These are phyloP conservation scores for Cordyceps pruinosa DNA, from an alignment of 2,329 filamentous ascomycete genomes.

Conservation along the genomic window DNA sequence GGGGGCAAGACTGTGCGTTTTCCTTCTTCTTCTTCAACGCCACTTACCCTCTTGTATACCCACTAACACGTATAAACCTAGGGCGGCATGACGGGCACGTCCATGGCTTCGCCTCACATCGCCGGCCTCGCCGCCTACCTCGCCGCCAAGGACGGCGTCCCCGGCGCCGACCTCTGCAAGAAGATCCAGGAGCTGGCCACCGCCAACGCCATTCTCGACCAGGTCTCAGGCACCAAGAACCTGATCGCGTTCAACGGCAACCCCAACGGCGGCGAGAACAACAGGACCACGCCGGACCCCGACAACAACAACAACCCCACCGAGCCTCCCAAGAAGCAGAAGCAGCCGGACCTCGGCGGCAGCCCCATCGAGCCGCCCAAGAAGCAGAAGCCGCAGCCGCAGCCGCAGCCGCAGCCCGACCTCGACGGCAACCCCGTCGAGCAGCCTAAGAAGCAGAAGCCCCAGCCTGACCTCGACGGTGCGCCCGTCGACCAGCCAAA, in stretches of 20 bases:
- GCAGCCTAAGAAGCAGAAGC: too few species aligned
- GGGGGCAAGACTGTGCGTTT: slow-evolving; percentile 24
- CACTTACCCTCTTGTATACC: background rate
- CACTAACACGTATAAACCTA: background rate
- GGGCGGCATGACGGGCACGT: slow-evolving; percentile 16
- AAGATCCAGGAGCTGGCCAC: background rate
- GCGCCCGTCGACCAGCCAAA: too few species aligned
- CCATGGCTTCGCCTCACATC: slow-evolving; percentile 18
- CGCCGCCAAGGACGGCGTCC: slow-evolving; percentile 2
- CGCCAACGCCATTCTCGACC: background rate
- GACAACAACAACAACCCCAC: too few species aligned
- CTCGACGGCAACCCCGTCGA: too few species aligned
- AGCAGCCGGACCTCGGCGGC: too few species aligned
- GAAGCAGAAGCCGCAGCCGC: too few species aligned
- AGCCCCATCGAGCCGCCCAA: too few species aligned
- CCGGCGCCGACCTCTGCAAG: slow-evolving; percentile 1
- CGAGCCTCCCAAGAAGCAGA: too few species aligned
- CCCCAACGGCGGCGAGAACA: too few species aligned
- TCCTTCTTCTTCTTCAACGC: background rate
- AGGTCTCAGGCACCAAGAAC: background rate
- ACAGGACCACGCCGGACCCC: too few species aligned
- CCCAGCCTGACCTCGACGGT: too few species aligned
- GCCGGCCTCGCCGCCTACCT: slow-evolving; percentile 18
- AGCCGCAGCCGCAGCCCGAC: too few species aligned
- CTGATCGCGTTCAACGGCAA: slow-evolving; percentile 12